Base-by-base conservation (phyloP, 257 asterid species). In the Solanum corneliomulleri region DNA sequence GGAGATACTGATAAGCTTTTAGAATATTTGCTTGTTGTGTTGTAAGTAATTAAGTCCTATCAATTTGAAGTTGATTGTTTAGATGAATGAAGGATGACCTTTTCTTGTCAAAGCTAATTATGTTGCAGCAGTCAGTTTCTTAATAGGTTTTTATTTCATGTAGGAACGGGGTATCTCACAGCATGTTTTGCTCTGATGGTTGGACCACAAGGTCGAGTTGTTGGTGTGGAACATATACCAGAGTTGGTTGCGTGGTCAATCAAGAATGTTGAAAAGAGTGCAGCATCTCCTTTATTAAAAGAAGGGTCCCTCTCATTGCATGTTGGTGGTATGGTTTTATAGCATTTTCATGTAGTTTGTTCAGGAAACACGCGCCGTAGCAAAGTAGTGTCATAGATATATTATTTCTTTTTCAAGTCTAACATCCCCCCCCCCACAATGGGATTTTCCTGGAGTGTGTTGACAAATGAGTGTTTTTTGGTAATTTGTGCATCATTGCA, bases 141-240 rank as follows among this genome's bases (percentile, higher is more conserved):
- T 76, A 76, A 81, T 47, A 81, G 69, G 70, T 82, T 82, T 58
- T 33, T 49, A 18, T 75, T 71, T 88, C 85, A 27, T 91, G 74
- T 86, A 97, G 99, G 99, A 39, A 94, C 99, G 18, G 99, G 99
- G 87, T 97, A 95, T 86, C 91, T 97, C 96, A 97, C 99, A 58
- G 98, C 99, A 62, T 97, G 99, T 90, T 94, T 97, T 90, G 98
- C 98, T 71, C 85, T 91, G 81, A 95, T 97, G 99, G 98, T 97
- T 90, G 98, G 99, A 49, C 92, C 95, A n/a, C 93, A 92, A 92
- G 99, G 99, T 27, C 93, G 89, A 87, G 94, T 92, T 76, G 94
- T 97, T 87, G 99, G 99, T 68, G 98, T 97, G 39, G 99, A 97
- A 87, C 99, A 97, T 88, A 95, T 97, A 88, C 98, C 98, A 1